These are phyloP conservation scores for Chloranthus sessilifolius DNA, from an alignment of 164 flowering plant genomes.

Conservation along the genomic window DNA sequence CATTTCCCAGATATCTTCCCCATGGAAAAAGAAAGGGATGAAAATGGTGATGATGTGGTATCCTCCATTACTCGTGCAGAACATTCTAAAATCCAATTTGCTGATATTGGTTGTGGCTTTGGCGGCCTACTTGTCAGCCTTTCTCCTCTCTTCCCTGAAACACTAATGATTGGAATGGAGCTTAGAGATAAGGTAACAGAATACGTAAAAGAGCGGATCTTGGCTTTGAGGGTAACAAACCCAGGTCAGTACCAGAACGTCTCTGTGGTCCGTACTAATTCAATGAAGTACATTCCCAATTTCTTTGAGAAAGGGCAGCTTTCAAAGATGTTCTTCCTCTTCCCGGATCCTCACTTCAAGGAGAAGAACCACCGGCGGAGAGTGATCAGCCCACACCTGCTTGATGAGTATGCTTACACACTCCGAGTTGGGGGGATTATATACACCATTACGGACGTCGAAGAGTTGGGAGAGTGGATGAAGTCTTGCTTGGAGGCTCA, in stretches of 20 bases:
- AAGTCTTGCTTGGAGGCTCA: conserved; percentile 62
- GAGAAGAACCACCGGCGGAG: conserved; percentile 92
- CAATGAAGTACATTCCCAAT: conserved; percentile 94
- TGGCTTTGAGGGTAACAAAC: conserved; percentile 54
- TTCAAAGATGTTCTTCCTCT: conserved; percentile 85
- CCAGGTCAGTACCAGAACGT: conserved; percentile 75
- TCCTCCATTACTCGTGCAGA: not conserved
- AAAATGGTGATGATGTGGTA: not conserved
- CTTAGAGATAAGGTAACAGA: conserved; percentile 88
- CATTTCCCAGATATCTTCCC: conserved; percentile 64
- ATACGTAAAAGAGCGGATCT: conserved; percentile 82
- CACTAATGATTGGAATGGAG: conserved; percentile 97
- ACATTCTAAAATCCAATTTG: conserved; percentile 49
- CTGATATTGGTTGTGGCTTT: conserved; percentile 94
- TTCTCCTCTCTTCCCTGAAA: conserved; percentile 69
- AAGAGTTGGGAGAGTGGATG: conserved; percentile 95
- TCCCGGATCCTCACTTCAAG: conserved; percentile 98
- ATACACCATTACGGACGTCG: conserved; percentile 90
- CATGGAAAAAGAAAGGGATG: conserved; percentile 12
- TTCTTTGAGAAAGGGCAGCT: conserved; percentile 80
- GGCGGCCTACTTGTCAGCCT: conserved; percentile 85
- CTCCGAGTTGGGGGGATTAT: conserved; percentile 77
- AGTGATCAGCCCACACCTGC: conserved; percentile 71
- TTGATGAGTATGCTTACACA: conserved; percentile 87
- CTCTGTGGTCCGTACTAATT: conserved; percentile 87